Conservation (phyloP, 495 filamentous ascomycete species). For the Copromyces sp. region DNA sequence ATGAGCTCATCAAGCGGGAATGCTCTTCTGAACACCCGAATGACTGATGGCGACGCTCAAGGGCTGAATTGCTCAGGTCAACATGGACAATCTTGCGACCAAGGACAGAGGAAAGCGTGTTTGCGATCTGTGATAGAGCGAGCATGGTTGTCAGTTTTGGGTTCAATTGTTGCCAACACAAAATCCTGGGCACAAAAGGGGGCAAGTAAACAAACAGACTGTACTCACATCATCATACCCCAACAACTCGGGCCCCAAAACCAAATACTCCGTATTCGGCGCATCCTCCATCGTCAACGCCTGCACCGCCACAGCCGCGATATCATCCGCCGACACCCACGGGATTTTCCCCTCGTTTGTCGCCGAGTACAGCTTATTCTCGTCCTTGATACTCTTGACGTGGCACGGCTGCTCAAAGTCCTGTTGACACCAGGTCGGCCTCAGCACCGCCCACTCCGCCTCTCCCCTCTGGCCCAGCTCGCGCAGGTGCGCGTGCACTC, state of each 20-base stretch:
- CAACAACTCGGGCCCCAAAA: slow-evolving; percentile 38
- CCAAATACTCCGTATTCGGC: slow-evolving; percentile 33
- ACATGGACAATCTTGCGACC: slow-evolving; percentile 33
- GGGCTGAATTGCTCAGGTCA: slow-evolving; percentile 26
- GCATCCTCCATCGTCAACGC: slow-evolving; percentile 29
- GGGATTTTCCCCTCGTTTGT: slow-evolving; percentile 34
- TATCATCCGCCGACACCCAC: slow-evolving; percentile 38
- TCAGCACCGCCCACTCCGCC: slow-evolving; percentile 33
- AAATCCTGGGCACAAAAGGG: neutral
- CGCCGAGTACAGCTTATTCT: slow-evolving; percentile 35
- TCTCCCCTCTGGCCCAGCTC: slow-evolving; percentile 28
- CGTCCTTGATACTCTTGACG: slow-evolving; percentile 25
- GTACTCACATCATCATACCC: slow-evolving; percentile 36
- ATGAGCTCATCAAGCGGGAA: slow-evolving; percentile 20
- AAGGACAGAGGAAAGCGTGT: slow-evolving; percentile 28
- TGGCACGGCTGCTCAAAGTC: slow-evolving; percentile 20
- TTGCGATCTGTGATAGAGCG: slow-evolving; percentile 26
- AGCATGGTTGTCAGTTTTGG: neutral
- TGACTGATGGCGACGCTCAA: slow-evolving; percentile 11
- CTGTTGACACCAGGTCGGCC: slow-evolving; percentile 40
- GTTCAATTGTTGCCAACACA: neutral
- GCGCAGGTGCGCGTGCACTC: slow-evolving; percentile 26
- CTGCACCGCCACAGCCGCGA: slow-evolving; percentile 36
- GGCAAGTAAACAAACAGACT: neutral
- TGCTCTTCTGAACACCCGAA: slow-evolving; percentile 28